Evolutionary conservation across 208 protist species (phyloP).

Genomic region (Acanthamoeba sp.): DNA sequence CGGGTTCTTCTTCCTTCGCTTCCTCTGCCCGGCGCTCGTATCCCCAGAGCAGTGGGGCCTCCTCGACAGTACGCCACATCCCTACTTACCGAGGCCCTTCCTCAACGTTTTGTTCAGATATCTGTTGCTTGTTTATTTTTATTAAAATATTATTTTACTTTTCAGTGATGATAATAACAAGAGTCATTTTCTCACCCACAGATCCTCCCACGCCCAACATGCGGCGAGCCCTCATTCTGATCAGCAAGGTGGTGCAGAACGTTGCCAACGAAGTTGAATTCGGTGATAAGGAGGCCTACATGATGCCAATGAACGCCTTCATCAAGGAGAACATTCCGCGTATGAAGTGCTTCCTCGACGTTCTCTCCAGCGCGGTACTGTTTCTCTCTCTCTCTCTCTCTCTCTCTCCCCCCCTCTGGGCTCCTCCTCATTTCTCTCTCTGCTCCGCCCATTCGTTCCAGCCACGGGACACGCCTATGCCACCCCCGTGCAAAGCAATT

Average conservation of each 20-base stretch:
- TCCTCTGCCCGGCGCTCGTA: slow-evolving; percentile 67
- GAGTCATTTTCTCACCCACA: background rate
- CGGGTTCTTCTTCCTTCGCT: slow-evolving; percentile 74
- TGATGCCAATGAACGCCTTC: slow-evolving; percentile 61
- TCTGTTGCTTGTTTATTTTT: background rate
- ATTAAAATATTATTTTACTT: background rate
- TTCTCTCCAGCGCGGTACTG: background rate
- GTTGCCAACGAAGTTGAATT: slow-evolving; percentile 72
- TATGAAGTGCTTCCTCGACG: slow-evolving; percentile 17
- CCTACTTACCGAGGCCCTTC: background rate
- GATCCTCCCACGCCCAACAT: background rate
- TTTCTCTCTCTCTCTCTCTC: background rate
- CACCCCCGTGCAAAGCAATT: background rate
- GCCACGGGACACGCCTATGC: too few species aligned
- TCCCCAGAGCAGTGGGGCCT: slow-evolving; percentile 33
- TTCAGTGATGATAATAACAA: too few species aligned
- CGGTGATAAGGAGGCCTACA: slow-evolving; percentile 61
- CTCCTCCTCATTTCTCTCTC: too few species aligned
- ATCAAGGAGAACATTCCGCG: slow-evolving; percentile 5
- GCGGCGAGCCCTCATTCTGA: slow-evolving; percentile 1
- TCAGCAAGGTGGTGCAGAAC: slow-evolving; percentile 60
- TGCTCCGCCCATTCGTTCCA: too few species aligned
- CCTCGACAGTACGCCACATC: background rate
- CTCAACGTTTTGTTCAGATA: background rate
- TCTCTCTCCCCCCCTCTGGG: too few species aligned